phyloP scores from a whole-genome alignment of 495 filamentous ascomycete species.

The Hypoxylon trugodes region DNA sequence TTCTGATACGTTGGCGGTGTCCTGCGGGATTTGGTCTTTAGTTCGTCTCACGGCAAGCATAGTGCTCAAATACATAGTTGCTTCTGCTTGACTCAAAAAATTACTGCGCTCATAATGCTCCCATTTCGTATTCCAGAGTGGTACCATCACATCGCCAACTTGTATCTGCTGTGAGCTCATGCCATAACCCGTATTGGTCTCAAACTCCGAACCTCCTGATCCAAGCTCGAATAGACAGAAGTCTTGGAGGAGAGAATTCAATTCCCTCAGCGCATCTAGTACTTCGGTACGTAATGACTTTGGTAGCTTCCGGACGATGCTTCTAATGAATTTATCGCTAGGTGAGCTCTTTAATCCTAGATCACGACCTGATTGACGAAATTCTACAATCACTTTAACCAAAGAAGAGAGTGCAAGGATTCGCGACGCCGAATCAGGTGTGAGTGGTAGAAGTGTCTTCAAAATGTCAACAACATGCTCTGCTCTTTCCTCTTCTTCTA shows the following conservation, averaged over 20 bases:
- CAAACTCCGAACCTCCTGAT: background rate
- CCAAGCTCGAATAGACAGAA: background rate
- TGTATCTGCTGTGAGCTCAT: background rate
- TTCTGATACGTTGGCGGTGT: background rate
- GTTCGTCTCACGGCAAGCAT: background rate
- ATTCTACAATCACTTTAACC: background rate
- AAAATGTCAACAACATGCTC: background rate
- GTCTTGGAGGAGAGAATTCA: background rate
- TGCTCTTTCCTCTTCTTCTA: background rate
- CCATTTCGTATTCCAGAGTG: background rate
- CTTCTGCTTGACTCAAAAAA: background rate
- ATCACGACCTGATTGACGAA: background rate
- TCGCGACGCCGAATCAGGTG: background rate
- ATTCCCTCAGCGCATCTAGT: background rate
- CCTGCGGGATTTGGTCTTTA: background rate
- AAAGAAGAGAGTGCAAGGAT: background rate
- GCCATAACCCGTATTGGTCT: background rate
- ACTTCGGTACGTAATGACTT: background rate
- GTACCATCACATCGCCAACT: background rate
- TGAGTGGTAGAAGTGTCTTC: background rate
- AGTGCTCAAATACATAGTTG: background rate
- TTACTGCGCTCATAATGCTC: background rate
- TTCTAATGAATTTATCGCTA: background rate
- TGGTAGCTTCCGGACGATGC: background rate
- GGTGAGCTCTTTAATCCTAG: background rate